Base-by-base conservation (phyloP, 805 yeast species). In the Saccharomyces eubayanus region DNA sequence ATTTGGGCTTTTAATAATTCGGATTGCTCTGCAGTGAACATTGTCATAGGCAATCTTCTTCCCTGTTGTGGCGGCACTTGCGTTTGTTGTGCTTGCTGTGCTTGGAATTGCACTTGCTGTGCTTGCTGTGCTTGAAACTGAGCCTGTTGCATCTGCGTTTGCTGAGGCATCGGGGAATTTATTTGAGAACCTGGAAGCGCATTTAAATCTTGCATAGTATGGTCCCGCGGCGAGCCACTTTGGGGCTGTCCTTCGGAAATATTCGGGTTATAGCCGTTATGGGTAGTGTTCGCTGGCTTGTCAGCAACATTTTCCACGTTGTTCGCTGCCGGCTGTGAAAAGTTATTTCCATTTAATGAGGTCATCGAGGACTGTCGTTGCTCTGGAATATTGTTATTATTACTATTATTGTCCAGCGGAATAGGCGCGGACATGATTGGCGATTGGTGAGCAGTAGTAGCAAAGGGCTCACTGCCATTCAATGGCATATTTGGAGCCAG, bases 1-100 rank as follows among this genome's bases (percentile, higher is more conserved):
- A 69, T 68, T 48, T 69, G 72, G 6, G 72, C 72, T 55, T 63
- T 68, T 48, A 69, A 54, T 36, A 69, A 53, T 21, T 61, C 59
- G 2, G 72, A 66, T 47, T 69, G 72, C 51, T 63, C 67, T 8
- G 59, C 51, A 0, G 68, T 64, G 47, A 67, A 67, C 20, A 64
- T 59, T 27, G 56, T 62, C n/a, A 48, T n/a, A 49, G 54, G 12
- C 50, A 48, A 20, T 49, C 54, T 6, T 28, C 41, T 49, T 8
- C 54, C 49, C 36, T 51, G 58, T 11, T 47, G 59, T 20, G 31
- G 57, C 30, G 31, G 48, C n/a, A 50, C 56, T 31, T 55, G 57
- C 31, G 47, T 54, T 20, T 31, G 53, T 41, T 51, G 59, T 27
- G 40, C 30, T 31, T 46, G 53, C 6, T 28, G 40, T 20, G 31